These are phyloP conservation scores for Scutellaria barbata DNA, from an alignment of 257 asterid species.

Conservation along the genomic window DNA sequence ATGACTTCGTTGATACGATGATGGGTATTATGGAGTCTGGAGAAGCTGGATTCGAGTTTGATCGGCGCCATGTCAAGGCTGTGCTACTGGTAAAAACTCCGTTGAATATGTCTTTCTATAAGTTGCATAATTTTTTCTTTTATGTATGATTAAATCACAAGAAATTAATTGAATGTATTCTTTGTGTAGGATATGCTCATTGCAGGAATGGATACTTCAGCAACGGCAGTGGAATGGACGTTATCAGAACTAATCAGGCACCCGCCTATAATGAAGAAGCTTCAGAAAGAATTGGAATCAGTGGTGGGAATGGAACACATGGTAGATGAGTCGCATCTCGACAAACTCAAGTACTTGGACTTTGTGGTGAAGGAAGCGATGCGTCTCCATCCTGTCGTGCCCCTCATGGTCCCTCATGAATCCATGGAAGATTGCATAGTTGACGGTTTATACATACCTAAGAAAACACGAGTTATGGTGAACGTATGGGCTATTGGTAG, in stretches of 20 bases:
- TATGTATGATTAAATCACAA: background rate
- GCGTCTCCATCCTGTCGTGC: slow-evolving; percentile 44
- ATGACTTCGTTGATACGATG: slow-evolving; percentile 45
- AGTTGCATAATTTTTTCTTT: background rate
- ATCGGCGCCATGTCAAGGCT: slow-evolving; percentile 52
- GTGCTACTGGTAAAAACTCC: slow-evolving; percentile 44
- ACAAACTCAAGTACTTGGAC: slow-evolving; percentile 39
- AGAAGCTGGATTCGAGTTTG: slow-evolving; percentile 46
- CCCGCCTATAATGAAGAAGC: slow-evolving; percentile 43
- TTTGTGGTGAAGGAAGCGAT: slow-evolving; percentile 41
- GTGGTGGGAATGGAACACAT: slow-evolving; percentile 35
- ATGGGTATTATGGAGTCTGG: slow-evolving; percentile 45
- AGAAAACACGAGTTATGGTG: slow-evolving; percentile 28
- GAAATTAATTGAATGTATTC: background rate
- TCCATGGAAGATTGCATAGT: slow-evolving; percentile 41
- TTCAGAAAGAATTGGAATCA: slow-evolving; percentile 40
- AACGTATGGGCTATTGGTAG: slow-evolving; percentile 45
- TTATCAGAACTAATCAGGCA: slow-evolving; percentile 46
- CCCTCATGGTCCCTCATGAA: slow-evolving; percentile 44
- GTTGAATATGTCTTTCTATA: background rate
- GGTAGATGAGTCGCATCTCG: slow-evolving; percentile 46
- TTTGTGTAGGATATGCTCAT: slow-evolving; percentile 43
- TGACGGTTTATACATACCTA: slow-evolving; percentile 38
- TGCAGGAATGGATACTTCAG: slow-evolving; percentile 48
- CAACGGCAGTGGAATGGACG: slow-evolving; percentile 45